Evolutionary conservation across 2,329 filamentous ascomycete genomes (phyloP), one percentile per base, ranked within the genome.

Genomic region (Aspergillus awamori): DNA sequence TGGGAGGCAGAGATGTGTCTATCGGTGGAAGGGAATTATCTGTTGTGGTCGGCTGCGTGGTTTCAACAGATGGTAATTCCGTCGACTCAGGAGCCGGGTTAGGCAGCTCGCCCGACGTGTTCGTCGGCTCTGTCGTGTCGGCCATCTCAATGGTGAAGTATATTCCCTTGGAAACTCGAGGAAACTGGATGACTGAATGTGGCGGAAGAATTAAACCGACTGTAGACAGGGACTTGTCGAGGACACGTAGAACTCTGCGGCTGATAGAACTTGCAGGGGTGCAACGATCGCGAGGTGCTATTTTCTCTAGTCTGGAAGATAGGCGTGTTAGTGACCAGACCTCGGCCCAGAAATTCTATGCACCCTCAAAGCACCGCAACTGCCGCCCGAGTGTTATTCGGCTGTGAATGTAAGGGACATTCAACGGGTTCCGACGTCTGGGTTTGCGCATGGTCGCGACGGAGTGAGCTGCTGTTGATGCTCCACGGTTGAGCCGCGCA

Each of bases 1-100:
- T 62, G 8, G 71, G 64, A 5, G 71, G 67, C 8, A 74, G 60
- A 3, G 71, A 66, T 4, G 68, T 63, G 26, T 73, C 70, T 26
- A 70, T 68, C 5, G 66, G 57, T 24, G 71, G 69, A 38, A 72
- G 65, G 5, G 72, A 65, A 22, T 67, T 62, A 26, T 69, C 69
- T 10, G 33, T 33, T 3, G 67, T 47, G 5, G 65, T 60, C n/a
- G 59, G 58, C 17, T 57, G 45, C 28, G 20, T 47, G n/a, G 38
- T 36, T 5, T 56, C 55, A n/a, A 41, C 11, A 22, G 59, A 22
- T 15, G 39, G 53, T 33, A 47, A 13, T 13, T 56, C 53, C 24
- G 28, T 36, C 45, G 61, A 56, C 38, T 68, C 66, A 36, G 60
- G 41, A 33, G 60, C 57, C 39, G 58, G 53, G 28, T 64, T 67